Base-by-base conservation (phyloP, 2,329 filamentous ascomycete genomes). In the Didymella sp. region DNA sequence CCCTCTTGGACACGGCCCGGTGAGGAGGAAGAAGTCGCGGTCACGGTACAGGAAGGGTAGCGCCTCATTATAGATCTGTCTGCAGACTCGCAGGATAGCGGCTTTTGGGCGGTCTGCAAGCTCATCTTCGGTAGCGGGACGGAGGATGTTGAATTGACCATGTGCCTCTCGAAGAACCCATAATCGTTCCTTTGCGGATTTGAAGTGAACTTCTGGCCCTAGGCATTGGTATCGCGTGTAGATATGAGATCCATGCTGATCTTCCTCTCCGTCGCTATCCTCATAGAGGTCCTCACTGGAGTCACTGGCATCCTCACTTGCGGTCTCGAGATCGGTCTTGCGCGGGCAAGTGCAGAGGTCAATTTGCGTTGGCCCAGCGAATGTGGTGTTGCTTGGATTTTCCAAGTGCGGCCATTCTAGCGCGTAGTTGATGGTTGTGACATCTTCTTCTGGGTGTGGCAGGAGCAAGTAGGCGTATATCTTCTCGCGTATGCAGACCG, bases 401-500 rank as follows among this genome's bases (percentile, higher is more conserved):
- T 71, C 62, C 5, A 75, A 60, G 52, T 66, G 60, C 4, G 66
- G 63, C 67, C 70, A 73, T 17, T 56, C 43, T 15, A 73, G 61
- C 6, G 55, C 50, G 73, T 75, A 75, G 51, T 74, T 76, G 33
- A 81, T 63, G 2, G 68, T 69, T 17, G 67, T 71, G 5, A 74
- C 52, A 11, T 71, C 63, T 25, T 76, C 72, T 48, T 76, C 67
- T 6, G 75, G 76, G 51, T 74, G 67, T 21, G 62, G 61, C n/a
- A 66, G 42, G 11, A 71, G 59, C 19, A 69, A 57, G 43, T 67
- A 61, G 40, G 57, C 51, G 50, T 70, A 69, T 38, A 73, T 68
- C 30, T 31, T 49, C 27, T 48, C 30, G 11, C 55, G 55, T 37
- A 49, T 40, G 1, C 25, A 44, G 21, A 6, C 13, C 28, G 55